Conservation (phyloP, 495 filamentous ascomycete genomes). For the Neurospora tetrasperma region DNA sequence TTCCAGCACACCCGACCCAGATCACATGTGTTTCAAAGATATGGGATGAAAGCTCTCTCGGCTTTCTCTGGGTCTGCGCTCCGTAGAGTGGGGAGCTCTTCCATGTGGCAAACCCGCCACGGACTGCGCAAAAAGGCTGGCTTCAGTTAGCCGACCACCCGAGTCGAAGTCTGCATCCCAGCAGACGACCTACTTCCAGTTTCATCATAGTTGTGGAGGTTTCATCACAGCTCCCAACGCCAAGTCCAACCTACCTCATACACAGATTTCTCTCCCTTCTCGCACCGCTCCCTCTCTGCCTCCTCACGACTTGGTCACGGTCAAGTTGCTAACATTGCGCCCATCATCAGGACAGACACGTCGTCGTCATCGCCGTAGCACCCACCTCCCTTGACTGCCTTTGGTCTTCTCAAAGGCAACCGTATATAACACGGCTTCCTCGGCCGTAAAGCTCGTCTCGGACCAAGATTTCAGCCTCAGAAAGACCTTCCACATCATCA, state of each 20-base stretch:
- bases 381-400: constrained; percentile 35
- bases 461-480: constrained; percentile 69
- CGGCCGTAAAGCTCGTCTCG: constrained; percentile 52
- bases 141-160: background rate
- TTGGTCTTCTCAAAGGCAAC: constrained; percentile 62
- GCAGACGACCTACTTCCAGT: background rate
- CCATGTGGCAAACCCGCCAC: background rate
- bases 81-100: background rate
- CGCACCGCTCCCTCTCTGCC: background rate
- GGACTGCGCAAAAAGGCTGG: background rate
- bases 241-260: background rate
- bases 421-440: constrained; percentile 56
- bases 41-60: background rate
- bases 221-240: background rate
- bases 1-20: background rate
- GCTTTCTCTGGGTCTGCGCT: background rate
- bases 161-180: background rate
- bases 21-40: background rate
- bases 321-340: background rate
- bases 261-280: background rate
- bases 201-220: background rate
- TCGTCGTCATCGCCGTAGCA: background rate
- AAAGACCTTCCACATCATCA: constrained; percentile 57
- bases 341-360: background rate
- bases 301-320: background rate